A percentile compares a stretch with the other conserved stretches of the same genome.
Evolutionary conservation across 441 rosid genomes (phyloP).

Genomic region (Populus trichocarpa): DNA sequence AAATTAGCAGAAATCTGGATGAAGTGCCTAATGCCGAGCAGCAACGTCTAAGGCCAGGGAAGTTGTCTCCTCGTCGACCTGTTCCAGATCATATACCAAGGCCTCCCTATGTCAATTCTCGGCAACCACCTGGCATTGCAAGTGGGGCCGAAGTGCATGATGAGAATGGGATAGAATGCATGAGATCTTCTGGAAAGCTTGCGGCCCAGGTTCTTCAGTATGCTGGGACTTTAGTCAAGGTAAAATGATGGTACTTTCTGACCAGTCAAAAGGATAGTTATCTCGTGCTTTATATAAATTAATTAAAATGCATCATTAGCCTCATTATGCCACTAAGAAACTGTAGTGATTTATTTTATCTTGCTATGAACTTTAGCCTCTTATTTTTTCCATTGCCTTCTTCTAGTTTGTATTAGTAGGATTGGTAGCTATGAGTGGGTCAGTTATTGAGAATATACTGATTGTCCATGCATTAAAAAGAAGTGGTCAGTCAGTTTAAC

Average conservation of each 20-base stretch:
- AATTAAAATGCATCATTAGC: background rate
- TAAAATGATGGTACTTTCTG: slow-evolving; percentile 21
- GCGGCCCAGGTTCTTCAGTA: slow-evolving; percentile 81
- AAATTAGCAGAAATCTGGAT: slow-evolving; percentile 43
- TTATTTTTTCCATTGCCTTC: background rate
- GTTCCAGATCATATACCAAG: slow-evolving; percentile 64
- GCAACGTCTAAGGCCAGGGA: slow-evolving; percentile 62
- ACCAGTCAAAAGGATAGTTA: background rate
- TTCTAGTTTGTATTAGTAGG: background rate
- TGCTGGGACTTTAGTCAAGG: slow-evolving; percentile 90
- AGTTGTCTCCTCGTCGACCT: slow-evolving; percentile 63
- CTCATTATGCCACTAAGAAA: background rate
- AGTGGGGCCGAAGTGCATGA: slow-evolving; percentile 78
- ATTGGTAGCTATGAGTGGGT: background rate
- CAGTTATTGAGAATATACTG: background rate
- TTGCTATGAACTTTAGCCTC: background rate
- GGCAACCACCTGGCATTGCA: slow-evolving; percentile 58
- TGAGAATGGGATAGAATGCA: slow-evolving; percentile 63
- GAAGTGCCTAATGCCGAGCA: slow-evolving; percentile 41
- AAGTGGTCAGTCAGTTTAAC: background rate
- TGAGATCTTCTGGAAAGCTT: slow-evolving; percentile 91
- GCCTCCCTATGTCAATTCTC: slow-evolving; percentile 69
- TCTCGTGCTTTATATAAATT: background rate
- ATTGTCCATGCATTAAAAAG: slow-evolving; percentile 1
- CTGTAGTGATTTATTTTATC: background rate